Evolutionary conservation across 441 rosid species (phyloP).

Genomic region (Macaranga tanarius): DNA sequence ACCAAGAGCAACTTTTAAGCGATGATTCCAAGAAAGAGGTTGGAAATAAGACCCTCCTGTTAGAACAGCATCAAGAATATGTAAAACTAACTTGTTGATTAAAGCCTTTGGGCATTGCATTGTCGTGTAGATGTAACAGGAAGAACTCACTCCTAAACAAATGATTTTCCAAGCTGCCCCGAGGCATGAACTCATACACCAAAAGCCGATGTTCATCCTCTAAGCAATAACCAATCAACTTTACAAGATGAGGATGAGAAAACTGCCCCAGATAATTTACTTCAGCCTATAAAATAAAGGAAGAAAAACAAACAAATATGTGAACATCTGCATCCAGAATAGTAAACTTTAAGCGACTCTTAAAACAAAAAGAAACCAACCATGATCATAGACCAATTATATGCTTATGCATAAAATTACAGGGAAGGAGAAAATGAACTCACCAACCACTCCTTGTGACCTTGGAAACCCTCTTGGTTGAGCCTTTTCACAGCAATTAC

Average conservation of each 20-base stretch:
- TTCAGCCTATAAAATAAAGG: constrained; percentile 55
- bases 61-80: constrained; percentile 8
- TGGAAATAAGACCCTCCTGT: constrained; percentile 89
- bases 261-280: constrained; percentile 86
- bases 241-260: constrained; percentile 77
- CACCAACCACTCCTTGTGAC: constrained; percentile 95
- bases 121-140: neutral
- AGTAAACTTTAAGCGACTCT: neutral
- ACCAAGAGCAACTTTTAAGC: constrained; percentile 80
- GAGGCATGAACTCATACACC: constrained; percentile 89
- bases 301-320: neutral
- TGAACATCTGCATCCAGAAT: constrained; percentile 12
- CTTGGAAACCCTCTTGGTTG: constrained; percentile 78
- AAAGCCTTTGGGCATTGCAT: constrained; percentile 5
- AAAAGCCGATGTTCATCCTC: constrained; percentile 88
- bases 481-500: constrained; percentile 87
- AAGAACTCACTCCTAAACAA: constrained; percentile 69
- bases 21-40: constrained; percentile 85
- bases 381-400: neutral
- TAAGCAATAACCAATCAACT: constrained; percentile 78
- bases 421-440: constrained; percentile 32
- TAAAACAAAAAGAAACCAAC: neutral
- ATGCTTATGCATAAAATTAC: neutral
- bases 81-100: neutral
- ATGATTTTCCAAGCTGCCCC: constrained; percentile 95